Base-by-base conservation (phyloP, 1,284 basidiomycete genomes). In the Gomphus sp. region DNA sequence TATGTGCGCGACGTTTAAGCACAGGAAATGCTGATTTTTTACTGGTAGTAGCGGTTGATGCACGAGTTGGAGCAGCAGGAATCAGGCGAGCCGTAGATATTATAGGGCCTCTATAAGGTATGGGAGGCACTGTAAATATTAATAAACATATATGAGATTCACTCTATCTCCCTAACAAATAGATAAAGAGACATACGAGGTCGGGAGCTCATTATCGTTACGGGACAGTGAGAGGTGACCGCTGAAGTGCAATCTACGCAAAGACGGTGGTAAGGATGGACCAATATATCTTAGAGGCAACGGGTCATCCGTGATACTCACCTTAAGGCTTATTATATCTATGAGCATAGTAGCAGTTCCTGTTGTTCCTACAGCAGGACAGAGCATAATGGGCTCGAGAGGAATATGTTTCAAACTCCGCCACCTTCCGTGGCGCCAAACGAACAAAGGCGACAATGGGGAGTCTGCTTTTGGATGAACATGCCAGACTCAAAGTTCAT, bases 1-100 rank as follows among this genome's bases (percentile, higher is more conserved):
- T 52, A 34, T 58, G 57, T 8, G 57, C 37, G 51, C 57, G 57
- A 44, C 57, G 57, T 45, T 58, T 44, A 8, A 58, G 41, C 12
- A n/a, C n/a, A 55, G 41, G 2, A 12, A n/a, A 16, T n/a, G n/a
- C n/a, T 28, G 39, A 39, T 9, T 9, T 44, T 18, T 18, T 1
- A 45, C 25, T 36, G 31, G 25, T n/a, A 2, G 31, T 44, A 45
- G 8, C 14, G 11, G 2, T 18, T 44, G 34, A 25, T 2, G 39
- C n/a, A n/a, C n/a, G 34, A n/a, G 14, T n/a, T 16, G 47, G 49
- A n/a, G 36, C 18, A 37, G 18, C 25, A 31, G 22, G 44, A 44
- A 6, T 37, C 41, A 25, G 39, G 14, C 33, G 41, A 16, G 41
- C 41, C n/a, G 41, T 16, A 43, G 56, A 49, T 37, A 49, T 22